Conservation (phyloP, 1,139 yeast genomes). For the Lodderomyces margitis region DNA sequence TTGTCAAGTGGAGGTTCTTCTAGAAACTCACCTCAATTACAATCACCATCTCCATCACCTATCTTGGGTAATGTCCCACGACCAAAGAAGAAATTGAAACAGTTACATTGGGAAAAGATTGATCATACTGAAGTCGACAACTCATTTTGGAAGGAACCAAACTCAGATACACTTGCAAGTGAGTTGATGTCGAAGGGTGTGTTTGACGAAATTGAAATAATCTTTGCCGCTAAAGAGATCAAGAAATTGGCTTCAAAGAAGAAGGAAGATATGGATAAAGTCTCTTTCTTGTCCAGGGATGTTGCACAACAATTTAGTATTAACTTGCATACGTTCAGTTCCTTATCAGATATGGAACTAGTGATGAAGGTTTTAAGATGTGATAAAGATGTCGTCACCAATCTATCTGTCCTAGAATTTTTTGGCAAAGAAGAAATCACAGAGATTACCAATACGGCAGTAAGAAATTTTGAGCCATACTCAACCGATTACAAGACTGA, state of each 20-base stretch:
- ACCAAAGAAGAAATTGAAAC: constrained; percentile 76
- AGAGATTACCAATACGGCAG: constrained; percentile 62
- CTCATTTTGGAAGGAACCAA: constrained; percentile 60
- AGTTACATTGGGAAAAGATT: constrained; percentile 80
- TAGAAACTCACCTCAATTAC: constrained; percentile 20
- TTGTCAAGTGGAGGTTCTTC: constrained; percentile 26
- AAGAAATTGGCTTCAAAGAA: constrained; percentile 51
- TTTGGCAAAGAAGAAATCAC: constrained; percentile 66
- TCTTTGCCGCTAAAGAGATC: constrained; percentile 79
- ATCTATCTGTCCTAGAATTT: constrained; percentile 67
- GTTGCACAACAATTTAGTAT: constrained; percentile 78
- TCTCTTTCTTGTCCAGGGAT: constrained; percentile 65
- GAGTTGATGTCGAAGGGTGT: constrained; percentile 67
- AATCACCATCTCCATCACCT: constrained; percentile 27
- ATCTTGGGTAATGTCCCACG: constrained; percentile 65
- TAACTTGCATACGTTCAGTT: constrained; percentile 62
- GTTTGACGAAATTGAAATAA: constrained; percentile 70
- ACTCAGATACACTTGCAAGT: constrained; percentile 47
- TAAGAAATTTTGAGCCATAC: constrained; percentile 68
- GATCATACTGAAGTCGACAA: constrained; percentile 51
- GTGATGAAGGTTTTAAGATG: constrained; percentile 59
- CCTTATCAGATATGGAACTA: constrained; percentile 53
- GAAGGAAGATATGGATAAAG: constrained; percentile 49
- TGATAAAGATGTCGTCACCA: constrained; percentile 54
- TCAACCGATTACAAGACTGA: constrained; percentile 52